These are phyloP conservation scores for Biscogniauxia marginata DNA, from an alignment of 2,329 filamentous ascomycete species.

Conservation along the genomic window DNA sequence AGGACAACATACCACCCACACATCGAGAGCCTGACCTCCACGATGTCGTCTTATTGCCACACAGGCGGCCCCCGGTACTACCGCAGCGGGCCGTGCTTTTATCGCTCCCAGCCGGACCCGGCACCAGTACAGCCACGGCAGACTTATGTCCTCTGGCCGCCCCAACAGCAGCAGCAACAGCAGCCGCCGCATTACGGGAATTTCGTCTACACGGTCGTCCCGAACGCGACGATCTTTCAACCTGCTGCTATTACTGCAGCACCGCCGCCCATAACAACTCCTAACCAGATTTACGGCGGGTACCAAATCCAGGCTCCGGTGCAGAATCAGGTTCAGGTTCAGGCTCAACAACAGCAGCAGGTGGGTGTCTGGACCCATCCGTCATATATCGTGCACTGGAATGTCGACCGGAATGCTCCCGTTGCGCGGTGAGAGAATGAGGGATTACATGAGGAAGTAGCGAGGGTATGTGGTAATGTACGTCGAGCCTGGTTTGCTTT, in stretches of 20 bases:
- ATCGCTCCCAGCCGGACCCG: not conserved
- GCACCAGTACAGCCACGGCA: not conserved
- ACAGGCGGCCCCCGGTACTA: not conserved
- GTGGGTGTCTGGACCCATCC: not conserved
- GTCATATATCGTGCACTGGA: not conserved
- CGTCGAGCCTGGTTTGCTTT: no score
- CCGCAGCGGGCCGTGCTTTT: not conserved
- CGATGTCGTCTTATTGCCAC: not conserved
- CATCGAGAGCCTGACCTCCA: no score
- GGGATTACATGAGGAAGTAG: not conserved
- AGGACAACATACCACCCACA: no score
- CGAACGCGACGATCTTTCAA: no score
- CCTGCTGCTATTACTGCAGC: not conserved
- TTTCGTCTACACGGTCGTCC: no score
- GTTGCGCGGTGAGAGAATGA: not conserved
- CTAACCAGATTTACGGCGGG: no score
- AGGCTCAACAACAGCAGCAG: not conserved
- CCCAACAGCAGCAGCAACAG: not conserved
- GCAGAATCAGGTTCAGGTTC: not conserved
- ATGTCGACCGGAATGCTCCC: not conserved
- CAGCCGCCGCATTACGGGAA: not conserved
- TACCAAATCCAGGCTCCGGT: no score
- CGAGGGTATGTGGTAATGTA: no score
- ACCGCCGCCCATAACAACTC: not conserved
- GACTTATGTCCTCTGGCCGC: not conserved